Evolutionary conservation across 345 rosid genomes (phyloP).

Genomic region (Schrenkiella parvula): DNA sequence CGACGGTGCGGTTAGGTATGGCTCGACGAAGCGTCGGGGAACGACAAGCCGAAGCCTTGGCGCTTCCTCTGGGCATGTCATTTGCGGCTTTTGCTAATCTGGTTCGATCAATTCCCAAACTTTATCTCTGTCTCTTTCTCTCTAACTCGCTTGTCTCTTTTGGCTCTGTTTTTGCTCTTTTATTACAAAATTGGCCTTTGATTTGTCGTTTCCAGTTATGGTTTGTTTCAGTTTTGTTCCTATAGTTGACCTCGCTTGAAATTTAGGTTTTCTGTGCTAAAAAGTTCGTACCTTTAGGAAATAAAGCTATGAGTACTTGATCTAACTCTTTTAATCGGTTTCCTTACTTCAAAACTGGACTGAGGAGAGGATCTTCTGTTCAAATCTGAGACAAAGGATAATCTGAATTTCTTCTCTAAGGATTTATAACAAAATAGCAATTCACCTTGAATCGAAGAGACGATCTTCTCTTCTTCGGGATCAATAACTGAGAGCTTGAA

Average conservation of each 20-base stretch:
- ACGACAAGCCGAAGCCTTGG: constrained; percentile 56
- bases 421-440: neutral
- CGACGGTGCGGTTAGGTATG: constrained; percentile 36
- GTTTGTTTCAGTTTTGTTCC: neutral
- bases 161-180: neutral
- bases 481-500: neutral
- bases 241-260: neutral
- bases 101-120: constrained; percentile 44
- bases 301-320: neutral
- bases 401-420: neutral
- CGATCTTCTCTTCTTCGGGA: neutral
- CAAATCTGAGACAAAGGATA: neutral
- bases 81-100: constrained; percentile 78
- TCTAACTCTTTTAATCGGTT: constrained; percentile 2
- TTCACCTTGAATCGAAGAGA: neutral
- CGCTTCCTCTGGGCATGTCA: constrained; percentile 90
- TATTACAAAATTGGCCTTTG: neutral
- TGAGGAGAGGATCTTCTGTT: constrained; percentile 3
- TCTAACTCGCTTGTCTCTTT: neutral
- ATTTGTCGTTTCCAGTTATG: constrained; percentile 4
- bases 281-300: constrained; percentile 13
- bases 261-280: neutral
- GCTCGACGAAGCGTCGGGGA: constrained; percentile 33
- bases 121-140: neutral
- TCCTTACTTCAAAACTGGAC: neutral